Evolutionary conservation across 2,329 filamentous ascomycete genomes (phyloP), one percentile per base, ranked within the genome.

Genomic region (Exophiala lecanii-corni): DNA sequence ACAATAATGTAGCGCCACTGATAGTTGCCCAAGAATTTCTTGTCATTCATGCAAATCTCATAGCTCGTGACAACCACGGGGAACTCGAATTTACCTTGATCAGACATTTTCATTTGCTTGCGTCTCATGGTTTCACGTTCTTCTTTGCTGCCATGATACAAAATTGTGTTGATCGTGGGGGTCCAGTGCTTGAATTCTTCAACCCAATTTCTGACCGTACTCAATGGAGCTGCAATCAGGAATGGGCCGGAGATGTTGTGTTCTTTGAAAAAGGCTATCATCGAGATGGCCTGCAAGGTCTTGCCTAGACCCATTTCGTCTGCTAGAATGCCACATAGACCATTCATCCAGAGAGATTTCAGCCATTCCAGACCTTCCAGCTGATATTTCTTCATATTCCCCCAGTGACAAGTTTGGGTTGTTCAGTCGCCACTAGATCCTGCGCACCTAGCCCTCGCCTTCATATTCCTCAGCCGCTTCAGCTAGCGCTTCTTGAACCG

Each of bases 1-100:
- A 98, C 94, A 54, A 98, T 92, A 58, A 98, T 96, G 56, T 95
- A 96, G 41, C 94, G 88, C 92, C 92, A 98, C 25, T 89, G 84
- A 43, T 94, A 91, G 44, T 84, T 83, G 0, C 81, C 81, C 4
- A 98, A 69, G 25, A 82, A 82, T 39, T 88, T 84, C 26, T 86
- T 81, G 60, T 98, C 92, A 56, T 88, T 83, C 66, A 98, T 82
- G 41, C 94, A 89, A 60, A 98, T 96, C 61, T 98, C 92, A 57
- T 97, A 97, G 28, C 84, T 94, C 0, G 92, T 98, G 58, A 89
- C 89, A 1, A 97, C 85, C 1, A 98, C 83, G 0, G 92, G 92
- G 49, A 97, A 98, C 34, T 83, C 76, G 1, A 75, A 68, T 0
- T 82, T 76, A 9, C 79, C 76, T 10, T 91, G 78, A 48, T 87